Percentiles rank a stretch among this genome's conserved stretches.
phyloP scores from a whole-genome alignment of 345 rosid genomes.

The Raphanus raphanistrum region DNA sequence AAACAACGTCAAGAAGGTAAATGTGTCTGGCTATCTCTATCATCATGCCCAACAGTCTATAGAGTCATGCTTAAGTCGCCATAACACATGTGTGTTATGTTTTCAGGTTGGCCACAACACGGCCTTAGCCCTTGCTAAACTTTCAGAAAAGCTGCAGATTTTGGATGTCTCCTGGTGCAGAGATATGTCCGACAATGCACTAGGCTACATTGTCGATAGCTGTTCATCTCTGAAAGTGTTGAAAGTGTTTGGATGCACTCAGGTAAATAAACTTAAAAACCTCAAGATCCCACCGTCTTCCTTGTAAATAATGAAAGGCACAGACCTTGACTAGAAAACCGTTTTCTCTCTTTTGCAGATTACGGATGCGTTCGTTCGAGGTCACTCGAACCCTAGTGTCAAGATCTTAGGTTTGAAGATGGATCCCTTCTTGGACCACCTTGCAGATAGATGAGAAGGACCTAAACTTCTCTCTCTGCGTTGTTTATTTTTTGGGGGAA shows the following conservation, averaged over 20 bases:
- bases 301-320: background rate
- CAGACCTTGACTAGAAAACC: background rate
- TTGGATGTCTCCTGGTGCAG: constrained; percentile 90
- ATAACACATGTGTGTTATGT: background rate
- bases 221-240: constrained; percentile 66
- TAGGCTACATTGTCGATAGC: constrained; percentile 84
- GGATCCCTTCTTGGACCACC: constrained; percentile 48
- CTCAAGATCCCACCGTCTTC: background rate
- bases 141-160: constrained; percentile 49
- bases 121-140: constrained; percentile 63
- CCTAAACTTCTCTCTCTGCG: background rate
- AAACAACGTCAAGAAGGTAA: constrained; percentile 73
- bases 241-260: constrained; percentile 85
- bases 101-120: constrained; percentile 68
- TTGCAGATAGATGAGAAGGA: constrained; percentile 6
- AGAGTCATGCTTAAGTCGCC: background rate
- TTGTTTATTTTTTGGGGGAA: constrained; percentile 12
- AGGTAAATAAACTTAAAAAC: constrained; percentile 45
- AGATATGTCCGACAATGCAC: constrained; percentile 57
- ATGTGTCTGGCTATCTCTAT: background rate
- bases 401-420: constrained; percentile 66
- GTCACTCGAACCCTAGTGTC: constrained; percentile 71
- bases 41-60: background rate
- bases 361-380: constrained; percentile 57
- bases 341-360: constrained; percentile 52